Base-by-base conservation (phyloP, 1,284 basidiomycete genomes). In the Irpex sp. region DNA sequence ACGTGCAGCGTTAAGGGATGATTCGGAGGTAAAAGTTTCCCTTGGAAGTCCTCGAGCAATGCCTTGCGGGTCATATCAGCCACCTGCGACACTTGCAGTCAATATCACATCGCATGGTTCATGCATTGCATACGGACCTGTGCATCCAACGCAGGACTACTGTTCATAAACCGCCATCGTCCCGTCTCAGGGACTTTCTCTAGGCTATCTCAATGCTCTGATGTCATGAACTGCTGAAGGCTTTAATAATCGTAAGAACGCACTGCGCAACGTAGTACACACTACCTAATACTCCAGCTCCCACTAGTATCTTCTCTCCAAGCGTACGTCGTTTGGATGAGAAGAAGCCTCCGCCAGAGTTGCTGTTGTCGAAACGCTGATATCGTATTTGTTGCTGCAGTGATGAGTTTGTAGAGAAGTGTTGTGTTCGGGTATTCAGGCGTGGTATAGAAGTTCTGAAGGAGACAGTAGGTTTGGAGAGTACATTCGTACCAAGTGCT, bases 181-280 rank as follows among this genome's bases (percentile, higher is more conserved):
- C 93, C 93, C 0, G 94, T 95, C 70, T 93, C 87, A 4, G 90
- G 88, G 0, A 93, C 90, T 69, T 85, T 81, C 71, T 95, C 93
- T 19, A 94, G 78, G 70, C 93, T 55, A 36, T 95, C 46, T 50
- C 17, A 46, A 58, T 7, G 26, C n/a, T 57, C 26, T 57, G 11
- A 49, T 31, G 19, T 55, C 53, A 55, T 55, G 21, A 21, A 55
- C 19, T 55, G 53, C 33, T 11, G 8, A 9, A 6, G 21, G 9
- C 9, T 21, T 55, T 11, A 55, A 55, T 36, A 17, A 55, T 26
- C 17, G 19, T 19, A 3, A 36, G 63, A 4, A 79, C 86, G 74
- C 70, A 89, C 87, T 89, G 85, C 11, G 74, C 67, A 2, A 86
- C 72, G 71, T 87, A 89, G 74, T 88, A 91, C 4, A 79, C 70